A percentile compares a stretch with the other conserved stretches of the same genome.
Conservation (phyloP, 2,329 filamentous ascomycete species). For the Golovinomyces cichoracearum region DNA sequence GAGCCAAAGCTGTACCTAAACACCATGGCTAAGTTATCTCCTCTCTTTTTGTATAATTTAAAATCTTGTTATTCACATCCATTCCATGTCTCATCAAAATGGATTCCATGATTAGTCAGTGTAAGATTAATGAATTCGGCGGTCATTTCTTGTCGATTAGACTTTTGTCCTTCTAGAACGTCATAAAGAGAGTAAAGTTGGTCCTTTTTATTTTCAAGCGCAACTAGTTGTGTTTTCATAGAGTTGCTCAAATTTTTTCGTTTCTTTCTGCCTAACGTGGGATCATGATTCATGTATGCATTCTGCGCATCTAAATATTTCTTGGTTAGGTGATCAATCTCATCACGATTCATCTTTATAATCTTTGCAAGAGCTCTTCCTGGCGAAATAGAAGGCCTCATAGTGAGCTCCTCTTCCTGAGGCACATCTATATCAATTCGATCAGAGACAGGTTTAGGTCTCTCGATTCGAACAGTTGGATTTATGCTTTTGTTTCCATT, state of each 20-base stretch:
- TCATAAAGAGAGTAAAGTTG: conserved; percentile 67
- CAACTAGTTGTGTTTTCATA: conserved; percentile 33
- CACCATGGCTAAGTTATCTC: too few relatives aligned
- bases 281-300: conserved; percentile 39
- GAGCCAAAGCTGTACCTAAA: too few relatives aligned
- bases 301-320: conserved; percentile 35
- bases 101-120: not conserved
- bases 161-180: conserved; percentile 20
- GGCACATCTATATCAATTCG: conserved; percentile 15
- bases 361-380: conserved; percentile 20
- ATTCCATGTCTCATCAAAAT: not conserved
- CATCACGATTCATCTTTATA: conserved; percentile 57
- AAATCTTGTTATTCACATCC: too few relatives aligned
- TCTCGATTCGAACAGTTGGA: conserved; percentile 29
- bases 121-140: conserved; percentile 1
- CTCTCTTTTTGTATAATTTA: too few relatives aligned
- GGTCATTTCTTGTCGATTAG: conserved; percentile 3
- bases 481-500: conserved; percentile 10
- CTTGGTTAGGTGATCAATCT: conserved; percentile 49
- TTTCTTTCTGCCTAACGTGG: conserved; percentile 36
- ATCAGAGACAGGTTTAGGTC: conserved; percentile 27
- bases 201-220: conserved; percentile 46
- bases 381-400: conserved; percentile 23
- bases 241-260: conserved; percentile 33
- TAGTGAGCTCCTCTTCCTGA: conserved; percentile 14